Percentiles rank a stretch among this genome's conserved stretches.
Evolutionary conservation across 495 filamentous ascomycete genomes (phyloP).

Genomic region (Neurospora africana): DNA sequence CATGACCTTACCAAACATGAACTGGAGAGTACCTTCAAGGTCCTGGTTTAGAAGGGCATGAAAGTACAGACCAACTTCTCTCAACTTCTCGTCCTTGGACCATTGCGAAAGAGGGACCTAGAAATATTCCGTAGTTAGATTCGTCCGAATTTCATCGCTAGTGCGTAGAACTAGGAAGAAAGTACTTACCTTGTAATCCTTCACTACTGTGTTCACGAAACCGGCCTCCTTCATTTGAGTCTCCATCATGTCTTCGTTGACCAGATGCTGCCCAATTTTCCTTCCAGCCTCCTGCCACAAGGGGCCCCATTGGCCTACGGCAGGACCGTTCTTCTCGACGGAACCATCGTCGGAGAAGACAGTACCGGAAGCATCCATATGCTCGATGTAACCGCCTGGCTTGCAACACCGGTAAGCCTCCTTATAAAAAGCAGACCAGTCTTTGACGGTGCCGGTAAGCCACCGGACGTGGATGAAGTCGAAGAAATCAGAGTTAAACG

Average conservation of each 20-base stretch:
- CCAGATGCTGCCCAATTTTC: conserved; percentile 8
- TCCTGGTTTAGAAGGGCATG: conserved; percentile 17
- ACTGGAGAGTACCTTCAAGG: conserved; percentile 12
- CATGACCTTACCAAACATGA: conserved; percentile 20
- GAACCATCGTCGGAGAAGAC: neutral
- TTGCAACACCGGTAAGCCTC: conserved; percentile 24
- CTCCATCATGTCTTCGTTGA: conserved; percentile 33
- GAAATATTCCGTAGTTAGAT: neutral
- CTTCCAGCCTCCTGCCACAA: conserved; percentile 13
- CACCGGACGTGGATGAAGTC: conserved; percentile 49
- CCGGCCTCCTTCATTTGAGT: conserved; percentile 49
- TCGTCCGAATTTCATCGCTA: too few species aligned
- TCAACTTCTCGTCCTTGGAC: conserved; percentile 31
- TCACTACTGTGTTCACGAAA: conserved; percentile 38
- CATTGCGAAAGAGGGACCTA: neutral
- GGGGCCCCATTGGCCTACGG: conserved; percentile 23
- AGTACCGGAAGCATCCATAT: conserved; percentile 5
- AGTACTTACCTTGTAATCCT: conserved; percentile 3
- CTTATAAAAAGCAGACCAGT: conserved; percentile 34
- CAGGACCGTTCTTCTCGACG: neutral
- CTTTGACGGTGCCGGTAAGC: conserved; percentile 36
- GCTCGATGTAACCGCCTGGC: conserved; percentile 28
- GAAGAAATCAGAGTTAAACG: conserved; percentile 30
- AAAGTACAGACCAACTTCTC: conserved; percentile 33
- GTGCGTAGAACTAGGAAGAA: neutral